These are phyloP conservation scores for Naganishia antarctica DNA, from an alignment of 768 basidiomycete genomes.

Conservation along the genomic window DNA sequence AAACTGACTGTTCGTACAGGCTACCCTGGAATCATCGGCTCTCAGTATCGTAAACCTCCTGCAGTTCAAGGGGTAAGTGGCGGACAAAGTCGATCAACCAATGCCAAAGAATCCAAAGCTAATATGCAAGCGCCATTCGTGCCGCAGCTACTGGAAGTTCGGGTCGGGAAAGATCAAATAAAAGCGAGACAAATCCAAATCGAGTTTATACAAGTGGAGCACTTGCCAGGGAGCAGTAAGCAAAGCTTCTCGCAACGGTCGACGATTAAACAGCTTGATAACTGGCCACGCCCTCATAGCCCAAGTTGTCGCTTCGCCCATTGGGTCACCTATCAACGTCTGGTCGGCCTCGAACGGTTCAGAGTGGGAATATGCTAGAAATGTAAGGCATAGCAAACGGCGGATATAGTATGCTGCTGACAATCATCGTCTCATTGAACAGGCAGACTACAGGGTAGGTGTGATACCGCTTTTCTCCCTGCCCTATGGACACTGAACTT, in stretches of 20 bases:
- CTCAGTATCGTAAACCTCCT: slow-evolving; percentile 35
- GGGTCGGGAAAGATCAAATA: slow-evolving; percentile 63
- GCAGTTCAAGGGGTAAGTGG: slow-evolving; percentile 40
- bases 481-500: not conserved
- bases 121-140: not conserved
- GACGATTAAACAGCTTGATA: slow-evolving; percentile 24
- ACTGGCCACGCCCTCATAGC: slow-evolving; percentile 19
- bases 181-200: slow-evolving; percentile 90
- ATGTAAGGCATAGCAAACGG: slow-evolving; percentile 54
- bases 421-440: slow-evolving; percentile 11
- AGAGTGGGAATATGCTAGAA: slow-evolving; percentile 65
- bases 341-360: slow-evolving; percentile 66
- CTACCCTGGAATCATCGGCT: slow-evolving; percentile 44
- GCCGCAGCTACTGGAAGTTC: slow-evolving; percentile 61
- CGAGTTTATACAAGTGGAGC: slow-evolving; percentile 86
- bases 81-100: not conserved
- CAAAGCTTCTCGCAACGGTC: not conserved
- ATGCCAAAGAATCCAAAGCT: not conserved
- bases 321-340: slow-evolving; percentile 66
- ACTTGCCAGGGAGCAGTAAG: slow-evolving; percentile 59
- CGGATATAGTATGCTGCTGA: not conserved
- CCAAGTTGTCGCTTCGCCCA: slow-evolving; percentile 26
- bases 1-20: not conserved
- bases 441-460: slow-evolving; percentile 27
- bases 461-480: not conserved